Evolutionary conservation across 2,329 filamentous ascomycete genomes (phyloP), one percentile per base, ranked within the genome.

Genomic region (Phialocephala subalpina): DNA sequence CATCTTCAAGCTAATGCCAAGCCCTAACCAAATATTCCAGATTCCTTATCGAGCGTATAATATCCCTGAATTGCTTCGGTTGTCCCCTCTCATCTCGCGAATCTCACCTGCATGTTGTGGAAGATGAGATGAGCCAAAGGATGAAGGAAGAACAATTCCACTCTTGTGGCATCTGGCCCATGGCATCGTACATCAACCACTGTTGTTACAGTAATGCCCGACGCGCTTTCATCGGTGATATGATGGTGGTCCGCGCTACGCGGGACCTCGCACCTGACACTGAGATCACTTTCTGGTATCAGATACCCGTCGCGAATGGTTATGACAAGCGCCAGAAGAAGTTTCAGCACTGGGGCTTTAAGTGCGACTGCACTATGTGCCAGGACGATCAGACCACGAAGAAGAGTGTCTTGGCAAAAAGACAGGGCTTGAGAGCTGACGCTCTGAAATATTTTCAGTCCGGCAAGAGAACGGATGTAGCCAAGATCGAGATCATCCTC

Each of bases 151-250:
- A 38, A 27, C 42, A 55, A 14, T 20, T 18, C 2, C 49, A 53
- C 42, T 79, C 76, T 14, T 76, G 67, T 36, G 84, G 84, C 0
- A 63, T 87, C 14, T 88, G 85, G 84, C 64, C 76, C 2, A 65
- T 77, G 1, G 82, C 83, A 3, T 84, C 85, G 0, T 77, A 78
- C 62, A 80, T 86, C 68, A 88, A 88, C 64, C 85, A 88, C 67
- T 80, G 78, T 12, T 88, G 86, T 71, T 20, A 79, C 4, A 72
- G 73, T 11, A 88, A 86, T 68, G 80, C 79, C 20, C 66, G 64
- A 0, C 82, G 82, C 18, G 74, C 80, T 0, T 87, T 86, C 70
- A 84, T 87, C 42, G 84, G 85, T 2, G 84, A 88, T 69, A 80
- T 88, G 77, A 78, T 80, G 67, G 78, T 87, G 8, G 59, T 87